These are phyloP conservation scores for Rhizomucor miehei DNA, from an alignment of 371 early-diverging fungal species.

Conservation along the genomic window DNA sequence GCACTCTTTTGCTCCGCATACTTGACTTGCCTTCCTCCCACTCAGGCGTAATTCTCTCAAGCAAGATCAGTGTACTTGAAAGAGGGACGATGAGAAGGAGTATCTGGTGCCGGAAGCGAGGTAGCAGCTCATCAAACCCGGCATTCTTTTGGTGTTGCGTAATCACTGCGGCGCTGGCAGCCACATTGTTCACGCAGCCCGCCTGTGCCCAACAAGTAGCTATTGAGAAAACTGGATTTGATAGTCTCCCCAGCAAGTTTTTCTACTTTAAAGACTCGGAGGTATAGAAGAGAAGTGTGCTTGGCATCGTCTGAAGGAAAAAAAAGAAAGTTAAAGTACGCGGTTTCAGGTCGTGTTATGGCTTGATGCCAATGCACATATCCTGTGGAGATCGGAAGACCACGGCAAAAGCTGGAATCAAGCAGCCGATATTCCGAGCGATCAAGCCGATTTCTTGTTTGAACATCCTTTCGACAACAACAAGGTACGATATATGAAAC, in stretches of 20 bases:
- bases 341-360: conserved; percentile 51
- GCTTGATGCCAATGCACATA: conserved; percentile 49
- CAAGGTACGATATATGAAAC: conserved; percentile 33
- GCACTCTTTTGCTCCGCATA: too few species aligned
- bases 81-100: not conserved
- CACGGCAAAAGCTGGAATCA: conserved; percentile 67
- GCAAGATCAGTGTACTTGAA: too few species aligned
- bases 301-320: too few species aligned
- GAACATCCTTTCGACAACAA: conserved; percentile 60
- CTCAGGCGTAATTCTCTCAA: too few species aligned
- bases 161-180: conserved; percentile 15
- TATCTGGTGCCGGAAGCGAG: not conserved
- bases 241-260: conserved; percentile 48
- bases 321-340: not conserved
- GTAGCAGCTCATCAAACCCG: not conserved
- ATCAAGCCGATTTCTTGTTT: conserved; percentile 37
- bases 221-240: conserved; percentile 44
- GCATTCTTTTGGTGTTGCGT: conserved; percentile 10
- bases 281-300: conserved; percentile 44
- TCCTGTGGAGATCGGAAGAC: conserved; percentile 60
- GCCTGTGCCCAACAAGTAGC: conserved; percentile 19
- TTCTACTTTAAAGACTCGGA: conserved; percentile 69
- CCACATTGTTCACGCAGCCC: conserved; percentile 6
- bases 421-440: conserved; percentile 37
- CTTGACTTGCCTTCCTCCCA: too few species aligned